phyloP scores from a whole-genome alignment of 1,139 yeast species.

The Komagataea norvegica region DNA sequence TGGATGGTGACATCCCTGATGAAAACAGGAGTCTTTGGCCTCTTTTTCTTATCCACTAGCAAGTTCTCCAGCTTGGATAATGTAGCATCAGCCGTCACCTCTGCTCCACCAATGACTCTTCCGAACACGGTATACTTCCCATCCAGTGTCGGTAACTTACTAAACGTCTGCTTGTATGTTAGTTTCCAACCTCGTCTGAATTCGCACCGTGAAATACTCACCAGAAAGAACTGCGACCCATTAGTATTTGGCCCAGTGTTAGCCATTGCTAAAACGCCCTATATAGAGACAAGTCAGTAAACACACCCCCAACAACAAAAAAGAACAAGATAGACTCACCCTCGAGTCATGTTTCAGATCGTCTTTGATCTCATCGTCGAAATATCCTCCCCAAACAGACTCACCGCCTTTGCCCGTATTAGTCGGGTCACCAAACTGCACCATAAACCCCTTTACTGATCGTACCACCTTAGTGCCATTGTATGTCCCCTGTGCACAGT shows the following conservation, averaged over 20 bases:
- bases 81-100: constrained; percentile 30
- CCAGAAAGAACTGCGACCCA: constrained; percentile 41
- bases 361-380: constrained; percentile 44
- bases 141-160: constrained; percentile 40
- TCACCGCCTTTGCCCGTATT: constrained; percentile 50
- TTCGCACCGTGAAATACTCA: constrained; percentile 15
- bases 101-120: constrained; percentile 41
- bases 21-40: constrained; percentile 35
- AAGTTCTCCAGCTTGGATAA: constrained; percentile 36
- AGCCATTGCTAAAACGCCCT: constrained; percentile 44
- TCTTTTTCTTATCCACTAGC: constrained; percentile 35
- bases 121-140: constrained; percentile 59
- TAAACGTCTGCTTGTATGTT: constrained; percentile 28
- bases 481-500: constrained; percentile 45
- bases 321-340: constrained; percentile 29
- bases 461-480: constrained; percentile 38
- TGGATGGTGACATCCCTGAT: constrained; percentile 39
- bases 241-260: constrained; percentile 41
- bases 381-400: constrained; percentile 45
- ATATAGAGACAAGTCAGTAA: constrained; percentile 5
- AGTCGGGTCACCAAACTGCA: constrained; percentile 48
- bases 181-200: background rate
- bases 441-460: constrained; percentile 41
- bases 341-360: constrained; percentile 38
- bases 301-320: background rate